Evolutionary conservation across 371 early-diverging fungal genomes (phyloP).

Genomic region (Cokeromyces recurvatus): DNA sequence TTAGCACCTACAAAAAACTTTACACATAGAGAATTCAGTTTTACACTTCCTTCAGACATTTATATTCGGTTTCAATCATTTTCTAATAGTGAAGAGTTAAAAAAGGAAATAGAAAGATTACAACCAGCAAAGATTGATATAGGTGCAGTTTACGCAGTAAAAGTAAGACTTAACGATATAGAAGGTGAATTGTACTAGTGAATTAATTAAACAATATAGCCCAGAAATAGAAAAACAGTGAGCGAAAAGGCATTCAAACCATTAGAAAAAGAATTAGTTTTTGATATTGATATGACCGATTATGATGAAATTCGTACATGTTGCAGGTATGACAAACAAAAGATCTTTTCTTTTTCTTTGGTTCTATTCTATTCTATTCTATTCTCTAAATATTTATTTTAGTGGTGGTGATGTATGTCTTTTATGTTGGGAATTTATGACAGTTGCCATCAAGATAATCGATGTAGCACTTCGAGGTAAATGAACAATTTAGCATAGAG

Average conservation of each 20-base stretch:
- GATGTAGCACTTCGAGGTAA: conserved; percentile 64
- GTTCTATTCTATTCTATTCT: too few relatives aligned
- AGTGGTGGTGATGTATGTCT: conserved; percentile 85
- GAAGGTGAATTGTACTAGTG: too few relatives aligned
- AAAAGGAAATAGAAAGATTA: conserved; percentile 65
- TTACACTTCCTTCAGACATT: conserved; percentile 72
- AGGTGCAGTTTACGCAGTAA: conserved; percentile 91
- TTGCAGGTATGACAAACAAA: conserved; percentile 79
- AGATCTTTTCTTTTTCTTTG: too few relatives aligned
- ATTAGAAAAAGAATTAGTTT: conserved; percentile 92
- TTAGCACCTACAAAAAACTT: conserved; percentile 56
- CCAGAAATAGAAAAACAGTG: conserved; percentile 76
- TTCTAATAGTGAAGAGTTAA: conserved; percentile 64
- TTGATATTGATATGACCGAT: conserved; percentile 99
- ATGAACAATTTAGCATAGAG: conserved; percentile 47
- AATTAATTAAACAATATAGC: too few relatives aligned
- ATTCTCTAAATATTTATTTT: too few relatives aligned
- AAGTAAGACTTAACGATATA: conserved; percentile 32
- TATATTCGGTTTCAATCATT: conserved; percentile 93
- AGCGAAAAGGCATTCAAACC: conserved; percentile 72
- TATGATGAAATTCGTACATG: conserved; percentile 97
- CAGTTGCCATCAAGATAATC: conserved; percentile 86
- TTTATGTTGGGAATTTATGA: conserved; percentile 95
- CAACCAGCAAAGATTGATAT: conserved; percentile 95
- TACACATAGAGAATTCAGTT: conserved; percentile 91